These are phyloP conservation scores for Clonostachys chloroleuca DNA, from an alignment of 2,329 filamentous ascomycete species.

Conservation along the genomic window DNA sequence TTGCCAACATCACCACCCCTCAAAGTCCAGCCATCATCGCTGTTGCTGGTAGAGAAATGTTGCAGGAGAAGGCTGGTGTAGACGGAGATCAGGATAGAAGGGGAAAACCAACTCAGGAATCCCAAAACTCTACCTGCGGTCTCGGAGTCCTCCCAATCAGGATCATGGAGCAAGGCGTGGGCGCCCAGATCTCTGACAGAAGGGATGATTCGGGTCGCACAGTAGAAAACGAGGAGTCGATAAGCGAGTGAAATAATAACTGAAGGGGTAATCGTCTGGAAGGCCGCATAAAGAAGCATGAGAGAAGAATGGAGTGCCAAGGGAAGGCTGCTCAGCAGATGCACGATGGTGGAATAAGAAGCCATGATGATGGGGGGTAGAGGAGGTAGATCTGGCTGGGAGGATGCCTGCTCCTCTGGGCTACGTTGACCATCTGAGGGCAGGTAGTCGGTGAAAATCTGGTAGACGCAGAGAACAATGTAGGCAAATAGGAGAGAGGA, in stretches of 20 bases:
- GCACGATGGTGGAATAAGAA: conserved; percentile 87
- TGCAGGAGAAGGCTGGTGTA: conserved; percentile 95
- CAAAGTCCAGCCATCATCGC: conserved; percentile 74
- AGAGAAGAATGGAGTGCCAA: conserved; percentile 78
- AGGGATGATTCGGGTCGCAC: conserved; percentile 91
- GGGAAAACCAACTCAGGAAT: conserved; percentile 89
- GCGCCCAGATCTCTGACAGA: conserved; percentile 86
- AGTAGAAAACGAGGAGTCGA: conserved; percentile 91
- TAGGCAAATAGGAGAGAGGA: conserved; percentile 95
- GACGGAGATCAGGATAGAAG: conserved; percentile 89
- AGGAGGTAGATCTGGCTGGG: conserved; percentile 89
- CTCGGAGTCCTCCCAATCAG: conserved; percentile 79
- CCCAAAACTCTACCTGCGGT: conserved; percentile 76
- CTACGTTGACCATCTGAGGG: conserved; percentile 62
- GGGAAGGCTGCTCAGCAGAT: conserved; percentile 78
- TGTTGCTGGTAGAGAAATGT: conserved; percentile 79
- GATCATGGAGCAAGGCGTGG: conserved; percentile 76
- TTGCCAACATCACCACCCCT: conserved; percentile 76
- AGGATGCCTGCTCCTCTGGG: conserved; percentile 38
- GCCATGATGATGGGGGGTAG: conserved; percentile 97
- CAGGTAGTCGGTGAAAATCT: conserved; percentile 98
- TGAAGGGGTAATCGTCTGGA: conserved; percentile 92
- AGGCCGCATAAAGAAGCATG: conserved; percentile 82
- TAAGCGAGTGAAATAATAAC: conserved; percentile 95
- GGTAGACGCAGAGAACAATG: conserved; percentile 96